Conservation (phyloP, 1,284 basidiomycete genomes). For the Microbotryum intermedium region DNA sequence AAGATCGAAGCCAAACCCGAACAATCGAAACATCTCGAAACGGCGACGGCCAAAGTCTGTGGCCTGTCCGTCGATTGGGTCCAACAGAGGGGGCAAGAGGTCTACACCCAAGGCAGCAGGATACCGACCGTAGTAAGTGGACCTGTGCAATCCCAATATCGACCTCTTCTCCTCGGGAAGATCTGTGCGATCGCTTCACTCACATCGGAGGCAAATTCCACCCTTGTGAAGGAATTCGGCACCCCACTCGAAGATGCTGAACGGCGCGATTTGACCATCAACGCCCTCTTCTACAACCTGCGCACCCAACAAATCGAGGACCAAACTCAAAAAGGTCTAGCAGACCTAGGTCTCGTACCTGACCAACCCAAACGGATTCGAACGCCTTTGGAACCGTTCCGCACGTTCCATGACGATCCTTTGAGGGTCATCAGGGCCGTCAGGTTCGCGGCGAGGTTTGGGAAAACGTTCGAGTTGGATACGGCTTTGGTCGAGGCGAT, state of each 20-base stretch:
- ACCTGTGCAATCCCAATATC: background rate
- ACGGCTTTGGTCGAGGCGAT: slow-evolving; percentile 60
- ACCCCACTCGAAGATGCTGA: slow-evolving; percentile 87
- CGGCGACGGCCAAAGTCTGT: slow-evolving; percentile 77
- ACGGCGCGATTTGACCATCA: slow-evolving; percentile 89
- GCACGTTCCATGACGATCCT: slow-evolving; percentile 93
- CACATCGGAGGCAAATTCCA: background rate
- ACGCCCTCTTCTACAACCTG: slow-evolving; percentile 92
- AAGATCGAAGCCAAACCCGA: slow-evolving; percentile 92
- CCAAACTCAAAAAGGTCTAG: slow-evolving; percentile 71
- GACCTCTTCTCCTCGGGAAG: background rate
- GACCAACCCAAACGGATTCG: slow-evolving; percentile 48
- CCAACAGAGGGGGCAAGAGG: slow-evolving; percentile 80
- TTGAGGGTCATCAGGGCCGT: slow-evolving; percentile 82
- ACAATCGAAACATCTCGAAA: slow-evolving; percentile 97
- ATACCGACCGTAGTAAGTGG: slow-evolving; percentile 69
- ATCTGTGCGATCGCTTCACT: background rate
- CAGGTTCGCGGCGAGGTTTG: slow-evolving; percentile 83
- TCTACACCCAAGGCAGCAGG: slow-evolving; percentile 73
- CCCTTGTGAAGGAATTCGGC: slow-evolving; percentile 61
- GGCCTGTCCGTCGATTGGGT: slow-evolving; percentile 89
- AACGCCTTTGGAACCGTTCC: slow-evolving; percentile 74
- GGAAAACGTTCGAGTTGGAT: slow-evolving; percentile 59
- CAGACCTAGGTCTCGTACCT: slow-evolving; percentile 61
- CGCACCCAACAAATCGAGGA: slow-evolving; percentile 86